Evolutionary conservation across 2,329 filamentous ascomycete genomes (phyloP).

Genomic region (Saccharata proteae): DNA sequence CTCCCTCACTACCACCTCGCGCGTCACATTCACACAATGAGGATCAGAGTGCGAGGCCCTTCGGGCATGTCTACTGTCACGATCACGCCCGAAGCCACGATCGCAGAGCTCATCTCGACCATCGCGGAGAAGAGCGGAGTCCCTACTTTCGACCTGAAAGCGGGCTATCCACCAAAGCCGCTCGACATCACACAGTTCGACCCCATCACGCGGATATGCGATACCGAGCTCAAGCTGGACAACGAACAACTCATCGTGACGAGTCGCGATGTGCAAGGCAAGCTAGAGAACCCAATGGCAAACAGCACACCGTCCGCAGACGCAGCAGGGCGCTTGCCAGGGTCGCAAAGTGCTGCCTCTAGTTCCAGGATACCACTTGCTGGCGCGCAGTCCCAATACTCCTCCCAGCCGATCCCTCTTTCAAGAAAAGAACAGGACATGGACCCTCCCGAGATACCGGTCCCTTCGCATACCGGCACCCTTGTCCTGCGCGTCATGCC

Average conservation of each 20-base stretch:
- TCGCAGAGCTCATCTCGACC: slow-evolving; percentile 47
- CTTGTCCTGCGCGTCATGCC: slow-evolving; percentile 84
- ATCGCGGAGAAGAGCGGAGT: slow-evolving; percentile 55
- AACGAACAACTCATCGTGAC: slow-evolving; percentile 58
- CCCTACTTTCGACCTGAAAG: slow-evolving; percentile 61
- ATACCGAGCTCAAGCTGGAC: slow-evolving; percentile 50
- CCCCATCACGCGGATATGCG: slow-evolving; percentile 35
- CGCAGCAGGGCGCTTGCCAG: slow-evolving; percentile 13
- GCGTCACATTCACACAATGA: slow-evolving; percentile 42
- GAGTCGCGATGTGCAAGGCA: slow-evolving; percentile 26
- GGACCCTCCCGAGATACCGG: slow-evolving; percentile 50
- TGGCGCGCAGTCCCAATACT: slow-evolving; percentile 1
- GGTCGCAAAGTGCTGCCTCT: slow-evolving; percentile 7
- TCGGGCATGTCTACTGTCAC: slow-evolving; percentile 59
- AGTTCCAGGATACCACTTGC: not conserved
- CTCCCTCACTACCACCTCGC: not conserved
- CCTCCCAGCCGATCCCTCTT: slow-evolving; percentile 26
- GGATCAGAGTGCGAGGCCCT: slow-evolving; percentile 63
- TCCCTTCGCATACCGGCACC: slow-evolving; percentile 44
- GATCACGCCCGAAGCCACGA: slow-evolving; percentile 55
- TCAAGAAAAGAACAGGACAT: slow-evolving; percentile 31
- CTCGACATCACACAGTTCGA: slow-evolving; percentile 49
- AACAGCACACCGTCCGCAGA: slow-evolving; percentile 12
- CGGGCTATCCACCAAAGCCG: slow-evolving; percentile 67
- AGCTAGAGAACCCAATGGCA: slow-evolving; percentile 14